Conservation (phyloP, 169 alveolate genomes). For the Besnoitia besnoiti region DNA sequence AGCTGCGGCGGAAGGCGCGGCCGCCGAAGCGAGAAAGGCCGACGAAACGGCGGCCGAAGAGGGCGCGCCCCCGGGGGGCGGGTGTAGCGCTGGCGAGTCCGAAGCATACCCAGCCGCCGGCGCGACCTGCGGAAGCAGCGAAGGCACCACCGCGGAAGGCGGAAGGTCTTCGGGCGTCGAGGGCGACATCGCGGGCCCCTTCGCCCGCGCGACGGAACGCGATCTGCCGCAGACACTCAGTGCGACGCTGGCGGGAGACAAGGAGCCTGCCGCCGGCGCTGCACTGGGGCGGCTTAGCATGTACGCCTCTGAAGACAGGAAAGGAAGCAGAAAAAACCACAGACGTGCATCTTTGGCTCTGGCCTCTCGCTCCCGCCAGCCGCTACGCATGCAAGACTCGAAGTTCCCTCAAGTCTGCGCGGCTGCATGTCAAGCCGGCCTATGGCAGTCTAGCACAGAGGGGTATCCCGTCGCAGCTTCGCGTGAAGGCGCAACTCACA, state of each 20-base stretch:
- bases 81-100: background rate
- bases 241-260: background rate
- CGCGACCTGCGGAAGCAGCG: background rate
- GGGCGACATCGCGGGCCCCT: background rate
- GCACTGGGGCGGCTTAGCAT: background rate
- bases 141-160: background rate
- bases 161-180: background rate
- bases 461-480: too few relatives aligned
- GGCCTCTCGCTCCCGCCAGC: too few relatives aligned
- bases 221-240: background rate
- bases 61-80: background rate
- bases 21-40: background rate
- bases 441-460: too few relatives aligned
- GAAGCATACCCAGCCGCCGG: background rate
- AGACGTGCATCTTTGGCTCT: too few relatives aligned
- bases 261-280: background rate
- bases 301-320: background rate
- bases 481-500: too few relatives aligned
- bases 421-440: too few relatives aligned
- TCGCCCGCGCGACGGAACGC: background rate
- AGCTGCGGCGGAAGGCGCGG: background rate
- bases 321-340: background rate
- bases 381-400: too few relatives aligned
- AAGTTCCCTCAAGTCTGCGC: too few relatives aligned
- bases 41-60: background rate